A percentile compares a stretch with the other conserved stretches of the same genome.
Evolutionary conservation across 2,329 filamentous ascomycete genomes (phyloP).

Genomic region (Hypoxylon sp.): DNA sequence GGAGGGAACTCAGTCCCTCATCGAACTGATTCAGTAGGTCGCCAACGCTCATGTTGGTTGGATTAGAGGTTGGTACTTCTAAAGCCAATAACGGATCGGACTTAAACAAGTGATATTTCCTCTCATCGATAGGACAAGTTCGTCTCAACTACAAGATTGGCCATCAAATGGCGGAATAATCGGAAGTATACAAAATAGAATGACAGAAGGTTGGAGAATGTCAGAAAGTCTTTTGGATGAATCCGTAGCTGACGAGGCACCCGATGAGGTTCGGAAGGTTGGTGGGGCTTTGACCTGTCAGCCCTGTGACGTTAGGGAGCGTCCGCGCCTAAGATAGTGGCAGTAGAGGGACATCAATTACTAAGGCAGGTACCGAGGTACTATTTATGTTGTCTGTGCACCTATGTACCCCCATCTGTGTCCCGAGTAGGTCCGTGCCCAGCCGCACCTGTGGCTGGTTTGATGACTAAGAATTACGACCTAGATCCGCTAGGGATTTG

Average conservation of each 20-base stretch:
- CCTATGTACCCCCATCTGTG: not conserved
- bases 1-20: constrained; percentile 73
- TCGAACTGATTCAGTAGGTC: constrained; percentile 77
- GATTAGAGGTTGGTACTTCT: constrained; percentile 4
- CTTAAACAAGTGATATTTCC: constrained; percentile 2
- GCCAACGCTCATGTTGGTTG: constrained; percentile 58
- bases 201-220: constrained; percentile 14
- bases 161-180: constrained; percentile 23
- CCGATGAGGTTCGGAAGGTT: constrained; percentile 25
- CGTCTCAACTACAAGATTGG: not conserved
- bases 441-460: constrained; percentile 6
- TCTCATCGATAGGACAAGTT: constrained; percentile 10
- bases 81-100: constrained; percentile 6
- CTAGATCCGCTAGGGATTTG: constrained; percentile 14
- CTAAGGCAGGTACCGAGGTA: constrained; percentile 26
- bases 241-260: constrained; percentile 23
- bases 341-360: not conserved
- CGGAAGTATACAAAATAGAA: constrained; percentile 16
- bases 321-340: constrained; percentile 14
- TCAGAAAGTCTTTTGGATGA: constrained; percentile 18
- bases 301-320: constrained; percentile 38
- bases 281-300: constrained; percentile 23
- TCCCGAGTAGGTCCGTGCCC: not conserved
- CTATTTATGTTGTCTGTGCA: not conserved
- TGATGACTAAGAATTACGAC: constrained; percentile 31